Evolutionary conservation across 345 rosid genomes (phyloP), one percentile per base, ranked within the genome.

Genomic region (Barbarea vulgaris): DNA sequence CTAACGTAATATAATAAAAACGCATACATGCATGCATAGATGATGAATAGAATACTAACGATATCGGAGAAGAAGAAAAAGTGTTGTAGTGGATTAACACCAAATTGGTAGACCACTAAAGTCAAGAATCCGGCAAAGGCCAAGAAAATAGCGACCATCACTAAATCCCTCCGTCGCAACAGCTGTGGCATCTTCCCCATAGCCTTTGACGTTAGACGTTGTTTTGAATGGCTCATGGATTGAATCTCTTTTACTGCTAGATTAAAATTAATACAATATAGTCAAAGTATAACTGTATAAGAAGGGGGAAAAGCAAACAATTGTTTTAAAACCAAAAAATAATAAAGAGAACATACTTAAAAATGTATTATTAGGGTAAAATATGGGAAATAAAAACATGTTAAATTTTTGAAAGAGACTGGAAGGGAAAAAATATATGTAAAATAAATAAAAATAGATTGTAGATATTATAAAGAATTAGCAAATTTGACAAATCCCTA

Each of bases 11-110:
- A 64, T 1, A 9, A 1, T 7, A 9, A 46, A 27, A 18, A 62
- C 3, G 7, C 58, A 22, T 48, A 21, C 18, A 66, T 19, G 2
- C 17, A 50, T 15, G 36, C 27, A 64, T 4, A 47, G 31, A 50
- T 65, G 4, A 28, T 27, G 18, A 18, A 70, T 1, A 42, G 31
- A 59, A 47, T 47, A 71, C 67, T 59, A 31, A 71, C 67, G 48
- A 59, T 19, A 37, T 59, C 67, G 19, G 25, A 7, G 37, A 71
- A n/a, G 57, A 30, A 22, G 9, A 34, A n/a, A 47, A 58, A 34
- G 9, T 5, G 47, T 22, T 19, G 57, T 31, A 31, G 48, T 58
- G 47, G 57, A 59, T 59, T 25, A 47, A 48, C 59, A 24, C 51
- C 41, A 61, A 48, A 31, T 34, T 8, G 76, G 60, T 25, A 36